These are phyloP conservation scores for Neonectria ditissima DNA, from an alignment of 2,329 filamentous ascomycete genomes.

Conservation along the genomic window DNA sequence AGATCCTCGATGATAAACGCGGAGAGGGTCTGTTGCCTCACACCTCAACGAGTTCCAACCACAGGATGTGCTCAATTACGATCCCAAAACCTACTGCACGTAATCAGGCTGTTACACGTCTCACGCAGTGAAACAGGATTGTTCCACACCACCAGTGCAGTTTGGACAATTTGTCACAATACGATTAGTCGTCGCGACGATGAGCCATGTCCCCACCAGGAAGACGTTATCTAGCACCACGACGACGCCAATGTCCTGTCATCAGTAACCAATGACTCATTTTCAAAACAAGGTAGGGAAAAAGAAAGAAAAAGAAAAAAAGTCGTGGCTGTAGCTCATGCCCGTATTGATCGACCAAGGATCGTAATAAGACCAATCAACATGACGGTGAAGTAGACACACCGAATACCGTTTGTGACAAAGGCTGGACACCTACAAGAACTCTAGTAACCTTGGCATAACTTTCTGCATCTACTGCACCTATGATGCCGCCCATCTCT, in stretches of 20 bases:
- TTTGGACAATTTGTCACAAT: background rate
- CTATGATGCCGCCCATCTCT: background rate
- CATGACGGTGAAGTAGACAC: background rate
- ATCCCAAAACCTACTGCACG: background rate
- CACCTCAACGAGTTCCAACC: background rate
- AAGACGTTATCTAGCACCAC: background rate
- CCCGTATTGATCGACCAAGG: background rate
- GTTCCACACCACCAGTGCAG: background rate
- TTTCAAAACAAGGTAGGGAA: background rate
- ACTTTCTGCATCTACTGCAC: constrained; percentile 5
- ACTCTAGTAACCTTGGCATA: constrained; percentile 8
- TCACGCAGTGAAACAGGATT: background rate
- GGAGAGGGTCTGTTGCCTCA: background rate
- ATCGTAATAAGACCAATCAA: constrained; percentile 12
- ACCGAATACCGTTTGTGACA: background rate
- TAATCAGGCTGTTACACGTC: background rate
- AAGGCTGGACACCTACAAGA: constrained; percentile 8
- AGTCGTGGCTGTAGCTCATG: too few species aligned
- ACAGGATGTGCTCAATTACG: background rate
- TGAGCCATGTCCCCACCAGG: background rate
- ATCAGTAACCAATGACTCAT: background rate
- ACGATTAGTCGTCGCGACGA: background rate
- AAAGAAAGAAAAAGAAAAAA: background rate
- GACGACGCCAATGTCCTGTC: background rate
- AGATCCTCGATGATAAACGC: background rate